Conservation (phyloP, 2,329 filamentous ascomycete species). For the Alternaria sp. region DNA sequence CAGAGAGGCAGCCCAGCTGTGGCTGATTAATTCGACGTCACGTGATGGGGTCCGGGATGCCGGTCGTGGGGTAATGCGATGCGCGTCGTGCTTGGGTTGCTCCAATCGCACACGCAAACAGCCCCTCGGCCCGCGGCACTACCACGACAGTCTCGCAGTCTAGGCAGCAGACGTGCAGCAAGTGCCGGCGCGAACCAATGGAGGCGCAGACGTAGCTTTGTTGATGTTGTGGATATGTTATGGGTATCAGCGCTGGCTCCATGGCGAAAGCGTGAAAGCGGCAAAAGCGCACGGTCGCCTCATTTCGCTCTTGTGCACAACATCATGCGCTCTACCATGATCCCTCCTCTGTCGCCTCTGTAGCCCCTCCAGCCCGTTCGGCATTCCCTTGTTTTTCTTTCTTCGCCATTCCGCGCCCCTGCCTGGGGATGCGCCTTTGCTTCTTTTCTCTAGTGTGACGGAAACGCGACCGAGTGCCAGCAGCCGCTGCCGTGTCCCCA, state of each 20-base stretch:
- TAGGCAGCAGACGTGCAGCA: conserved; percentile 15
- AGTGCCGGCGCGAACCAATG: conserved; percentile 14
- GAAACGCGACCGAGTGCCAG: conserved; percentile 35
- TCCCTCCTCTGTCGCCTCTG: conserved; percentile 23
- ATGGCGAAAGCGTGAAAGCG: conserved; percentile 10
- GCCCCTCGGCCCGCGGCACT: conserved; percentile 23
- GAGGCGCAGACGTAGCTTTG: conserved; percentile 8
- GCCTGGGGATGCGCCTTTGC: conserved; percentile 38
- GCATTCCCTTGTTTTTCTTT: conserved; percentile 34
- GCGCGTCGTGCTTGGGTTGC: conserved; percentile 9
- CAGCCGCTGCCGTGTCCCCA: conserved; percentile 28
- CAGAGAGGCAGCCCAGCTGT: conserved; percentile 33
- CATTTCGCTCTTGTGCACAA: conserved; percentile 34
- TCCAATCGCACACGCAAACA: conserved; percentile 27
- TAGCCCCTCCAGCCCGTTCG: conserved; percentile 30
- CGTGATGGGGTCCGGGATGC: conserved; percentile 15
- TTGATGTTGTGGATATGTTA: conserved; percentile 22
- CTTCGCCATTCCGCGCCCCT: conserved; percentile 39
- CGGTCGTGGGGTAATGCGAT: conserved; percentile 9
- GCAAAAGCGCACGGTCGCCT: conserved; percentile 13
- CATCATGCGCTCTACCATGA: conserved; percentile 30
- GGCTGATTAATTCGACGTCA: conserved; percentile 29
- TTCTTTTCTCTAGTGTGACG: conserved; percentile 31
- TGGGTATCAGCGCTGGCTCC: conserved; percentile 5
- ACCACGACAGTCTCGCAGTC: conserved; percentile 18